phyloP scores from a whole-genome alignment of 345 rosid genomes.

The Populus ilicifolia region DNA sequence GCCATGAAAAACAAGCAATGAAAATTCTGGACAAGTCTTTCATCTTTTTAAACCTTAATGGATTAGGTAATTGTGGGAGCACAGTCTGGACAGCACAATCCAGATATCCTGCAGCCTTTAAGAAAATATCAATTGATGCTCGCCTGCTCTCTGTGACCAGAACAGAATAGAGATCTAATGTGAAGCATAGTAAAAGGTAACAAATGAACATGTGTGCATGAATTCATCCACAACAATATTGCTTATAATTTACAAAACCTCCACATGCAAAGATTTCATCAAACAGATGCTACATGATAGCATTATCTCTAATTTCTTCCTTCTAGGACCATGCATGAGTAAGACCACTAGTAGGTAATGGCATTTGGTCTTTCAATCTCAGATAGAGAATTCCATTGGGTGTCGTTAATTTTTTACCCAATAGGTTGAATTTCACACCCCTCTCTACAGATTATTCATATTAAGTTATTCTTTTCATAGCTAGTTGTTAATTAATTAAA shows the following conservation, averaged over 20 bases:
- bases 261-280: neutral
- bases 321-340: neutral
- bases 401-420: neutral
- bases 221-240: neutral
- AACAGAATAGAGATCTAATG: neutral
- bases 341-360: neutral
- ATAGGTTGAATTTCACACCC: neutral
- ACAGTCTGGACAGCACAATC: conserved; percentile 90
- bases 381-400: neutral
- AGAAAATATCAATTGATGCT: conserved; percentile 80
- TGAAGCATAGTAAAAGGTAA: neutral
- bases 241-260: neutral
- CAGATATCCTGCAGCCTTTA: conserved; percentile 95
- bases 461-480: neutral
- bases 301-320: neutral
- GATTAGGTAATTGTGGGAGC: conserved; percentile 77
- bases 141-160: conserved; percentile 66
- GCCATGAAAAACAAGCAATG: conserved; percentile 7
- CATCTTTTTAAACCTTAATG: conserved; percentile 54
- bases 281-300: neutral
- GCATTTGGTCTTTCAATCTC: neutral
- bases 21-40: neutral
- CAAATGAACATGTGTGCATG: neutral
- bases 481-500: neutral
- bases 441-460: neutral